phyloP scores from a whole-genome alignment of 352 stramenopile species.

The Elongisporangium prolatum region DNA sequence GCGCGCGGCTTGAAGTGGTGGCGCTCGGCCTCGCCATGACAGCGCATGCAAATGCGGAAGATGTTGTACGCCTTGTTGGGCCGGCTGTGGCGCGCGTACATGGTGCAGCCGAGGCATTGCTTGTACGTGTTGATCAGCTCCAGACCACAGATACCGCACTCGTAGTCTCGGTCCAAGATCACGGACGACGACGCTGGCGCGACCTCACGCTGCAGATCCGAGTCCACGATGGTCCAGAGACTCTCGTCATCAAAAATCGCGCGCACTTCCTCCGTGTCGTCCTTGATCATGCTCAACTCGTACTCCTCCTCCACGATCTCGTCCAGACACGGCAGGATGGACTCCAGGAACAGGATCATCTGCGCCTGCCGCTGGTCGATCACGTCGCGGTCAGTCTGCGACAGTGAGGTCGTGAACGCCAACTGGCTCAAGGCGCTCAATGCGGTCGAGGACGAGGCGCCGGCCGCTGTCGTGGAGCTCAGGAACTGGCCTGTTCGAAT shows the following conservation, averaged over 20 bases:
- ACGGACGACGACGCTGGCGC: background rate
- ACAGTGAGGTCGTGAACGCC: conserved; percentile 34
- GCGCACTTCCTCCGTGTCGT: conserved; percentile 69
- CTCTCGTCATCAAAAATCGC: conserved; percentile 72
- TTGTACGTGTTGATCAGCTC: conserved; percentile 87
- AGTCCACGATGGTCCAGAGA: conserved; percentile 69
- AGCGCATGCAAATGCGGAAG: conserved; percentile 71
- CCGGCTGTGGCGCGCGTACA: conserved; percentile 49
- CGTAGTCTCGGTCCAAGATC: conserved; percentile 38
- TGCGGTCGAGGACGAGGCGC: conserved; percentile 8
- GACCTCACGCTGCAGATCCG: conserved; percentile 25
- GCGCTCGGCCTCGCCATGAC: conserved; percentile 61
- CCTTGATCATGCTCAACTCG: conserved; percentile 50
- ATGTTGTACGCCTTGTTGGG: conserved; percentile 63
- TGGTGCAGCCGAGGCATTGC: conserved; percentile 72
- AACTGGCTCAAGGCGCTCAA: conserved; percentile 32
- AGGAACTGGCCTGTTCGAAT: conserved; percentile 74
- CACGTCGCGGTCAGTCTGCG: conserved; percentile 42
- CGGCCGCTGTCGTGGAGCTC: conserved; percentile 28
- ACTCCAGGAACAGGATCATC: conserved; percentile 81
- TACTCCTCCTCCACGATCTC: conserved; percentile 76
- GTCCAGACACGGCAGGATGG: conserved; percentile 69
- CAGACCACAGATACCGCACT: conserved; percentile 56
- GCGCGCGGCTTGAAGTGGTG: conserved; percentile 67
- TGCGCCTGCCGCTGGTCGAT: conserved; percentile 67